Percentiles rank a stretch among this genome's conserved stretches.
phyloP scores from a whole-genome alignment of 2,329 filamentous ascomycete genomes.

The Trichothecium sympodiale region DNA sequence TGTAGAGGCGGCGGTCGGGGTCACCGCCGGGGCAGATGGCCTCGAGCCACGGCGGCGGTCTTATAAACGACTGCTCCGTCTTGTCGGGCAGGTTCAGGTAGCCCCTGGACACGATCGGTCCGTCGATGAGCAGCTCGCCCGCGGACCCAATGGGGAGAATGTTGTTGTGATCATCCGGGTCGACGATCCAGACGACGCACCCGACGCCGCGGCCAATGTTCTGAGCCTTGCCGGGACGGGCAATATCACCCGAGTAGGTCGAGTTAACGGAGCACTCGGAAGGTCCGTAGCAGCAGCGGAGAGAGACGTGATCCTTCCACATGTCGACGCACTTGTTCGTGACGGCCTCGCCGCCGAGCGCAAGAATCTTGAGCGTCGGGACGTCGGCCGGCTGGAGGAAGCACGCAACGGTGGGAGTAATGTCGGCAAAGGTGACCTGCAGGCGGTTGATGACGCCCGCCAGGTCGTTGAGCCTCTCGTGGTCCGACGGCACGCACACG shows the following conservation, averaged over 20 bases:
- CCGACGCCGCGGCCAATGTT: constrained; percentile 5
- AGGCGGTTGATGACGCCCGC: constrained; percentile 6
- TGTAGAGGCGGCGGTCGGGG: constrained; percentile 44
- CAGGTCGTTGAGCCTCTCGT: constrained; percentile 9
- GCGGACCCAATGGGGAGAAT: constrained; percentile 13
- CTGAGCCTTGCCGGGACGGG: constrained; percentile 3
- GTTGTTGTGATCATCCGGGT: constrained; percentile 10
- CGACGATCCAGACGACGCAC: constrained; percentile 12
- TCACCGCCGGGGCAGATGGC: neutral
- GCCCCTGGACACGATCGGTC: constrained; percentile 34
- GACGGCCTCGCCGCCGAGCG: constrained; percentile 6
- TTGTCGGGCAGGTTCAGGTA: constrained; percentile 28
- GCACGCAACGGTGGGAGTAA: constrained; percentile 8
- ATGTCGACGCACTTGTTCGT: constrained; percentile 5
- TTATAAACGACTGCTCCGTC: constrained; percentile 18
- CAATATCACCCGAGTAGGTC: constrained; percentile 3
- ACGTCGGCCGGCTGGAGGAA: constrained; percentile 6
- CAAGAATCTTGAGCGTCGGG: constrained; percentile 5
- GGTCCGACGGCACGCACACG: constrained; percentile 8
- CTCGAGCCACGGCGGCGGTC: constrained; percentile 24
- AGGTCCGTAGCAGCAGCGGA: constrained; percentile 5
- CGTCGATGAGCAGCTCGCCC: constrained; percentile 35
- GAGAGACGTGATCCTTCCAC: constrained; percentile 2
- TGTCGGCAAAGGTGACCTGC: constrained; percentile 6
- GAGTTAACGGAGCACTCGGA: constrained; percentile 7